Conservation (phyloP, 2,329 filamentous ascomycete species). For the Colletotrichum karsti region DNA sequence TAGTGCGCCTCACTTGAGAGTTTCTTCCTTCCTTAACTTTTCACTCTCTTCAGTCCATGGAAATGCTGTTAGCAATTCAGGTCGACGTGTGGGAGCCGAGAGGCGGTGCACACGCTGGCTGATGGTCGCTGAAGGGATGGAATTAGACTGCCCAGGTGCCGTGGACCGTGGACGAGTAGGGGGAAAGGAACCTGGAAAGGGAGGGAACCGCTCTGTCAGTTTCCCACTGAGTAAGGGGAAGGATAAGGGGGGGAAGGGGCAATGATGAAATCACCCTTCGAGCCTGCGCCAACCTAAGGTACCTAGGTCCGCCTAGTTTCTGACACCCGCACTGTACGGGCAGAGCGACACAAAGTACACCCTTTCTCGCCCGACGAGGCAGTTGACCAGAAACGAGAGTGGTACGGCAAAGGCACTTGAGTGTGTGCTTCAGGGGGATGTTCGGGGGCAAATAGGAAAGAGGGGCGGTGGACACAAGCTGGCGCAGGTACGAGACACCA, state of each 20-base stretch:
- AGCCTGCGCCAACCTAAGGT: slow-evolving; percentile 10
- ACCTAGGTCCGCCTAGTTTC: slow-evolving; percentile 11
- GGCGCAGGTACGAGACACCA: slow-evolving; percentile 14
- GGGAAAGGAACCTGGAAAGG: no score
- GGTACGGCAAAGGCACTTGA: neutral
- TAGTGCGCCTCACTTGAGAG: neutral
- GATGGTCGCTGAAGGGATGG: no score
- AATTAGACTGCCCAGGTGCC: no score
- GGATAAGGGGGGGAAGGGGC: neutral
- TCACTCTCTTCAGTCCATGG: no score
- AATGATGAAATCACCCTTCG: slow-evolving; percentile 30
- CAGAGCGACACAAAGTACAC: slow-evolving; percentile 20
- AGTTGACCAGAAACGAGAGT: neutral
- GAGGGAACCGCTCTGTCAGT: neutral
- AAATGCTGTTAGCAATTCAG: neutral
- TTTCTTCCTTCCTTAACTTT: neutral
- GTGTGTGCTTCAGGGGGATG: neutral
- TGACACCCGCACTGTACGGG: slow-evolving; percentile 23
- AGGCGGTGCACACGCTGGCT: neutral
- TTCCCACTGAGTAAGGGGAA: neutral
- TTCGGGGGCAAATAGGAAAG: neutral
- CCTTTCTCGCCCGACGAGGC: neutral
- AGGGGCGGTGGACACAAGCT: slow-evolving; percentile 3
- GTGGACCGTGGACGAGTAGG: no score
- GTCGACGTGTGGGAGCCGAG: neutral